Evolutionary conservation across 129 eudicot species (phyloP), one percentile per base, ranked within the genome.

Genomic region (Centella asiatica): DNA sequence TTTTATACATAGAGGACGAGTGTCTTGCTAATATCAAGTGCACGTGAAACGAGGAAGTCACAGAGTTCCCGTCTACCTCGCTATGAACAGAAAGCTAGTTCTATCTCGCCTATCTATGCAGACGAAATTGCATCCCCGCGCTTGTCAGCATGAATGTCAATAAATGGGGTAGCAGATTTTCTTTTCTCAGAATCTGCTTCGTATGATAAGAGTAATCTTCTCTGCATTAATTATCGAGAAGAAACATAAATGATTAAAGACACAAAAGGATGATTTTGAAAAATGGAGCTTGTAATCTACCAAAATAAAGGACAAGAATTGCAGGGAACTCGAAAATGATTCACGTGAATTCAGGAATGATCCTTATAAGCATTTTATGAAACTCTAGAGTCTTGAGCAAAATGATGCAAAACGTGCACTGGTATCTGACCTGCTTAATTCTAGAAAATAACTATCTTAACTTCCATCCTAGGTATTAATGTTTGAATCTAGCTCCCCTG

Each of bases 121-220:
- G 78, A 55, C n/a, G 56, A 46, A 48, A 71, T 72, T 29, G 66
- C 66, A 47, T 39, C 71, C 8, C 68, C 60, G 7, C 36, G 59
- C 57, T 57, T 42, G 15, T 57, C 47, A 11, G 59, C 53, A 39
- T 28, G 54, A n/a, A 52, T 5, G 2, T 39, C 53, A 52, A 48
- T 23, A 11, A 37, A 18, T 23, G 65, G 56, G 13, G 44, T 40
- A 54, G 58, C 47, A 14, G 60, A 34, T 24, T 57, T 63, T 25
- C 55, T 37, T 25, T 60, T 50, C 53, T 56, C 77, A 3, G 66
- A 37, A 29, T 66, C 76, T 7, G 13, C 48, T 29, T 60, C 68
- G 28, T 80, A 69, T 1, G 79, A 72, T 5, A 65, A 64, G 3
- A 80, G 52, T 57, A 80, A 29, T 51, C 54, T 80, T 60, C 79